Evolutionary conservation across 768 basidiomycete species (phyloP).

Genomic region (Boletus rufocinnamomeus): DNA sequence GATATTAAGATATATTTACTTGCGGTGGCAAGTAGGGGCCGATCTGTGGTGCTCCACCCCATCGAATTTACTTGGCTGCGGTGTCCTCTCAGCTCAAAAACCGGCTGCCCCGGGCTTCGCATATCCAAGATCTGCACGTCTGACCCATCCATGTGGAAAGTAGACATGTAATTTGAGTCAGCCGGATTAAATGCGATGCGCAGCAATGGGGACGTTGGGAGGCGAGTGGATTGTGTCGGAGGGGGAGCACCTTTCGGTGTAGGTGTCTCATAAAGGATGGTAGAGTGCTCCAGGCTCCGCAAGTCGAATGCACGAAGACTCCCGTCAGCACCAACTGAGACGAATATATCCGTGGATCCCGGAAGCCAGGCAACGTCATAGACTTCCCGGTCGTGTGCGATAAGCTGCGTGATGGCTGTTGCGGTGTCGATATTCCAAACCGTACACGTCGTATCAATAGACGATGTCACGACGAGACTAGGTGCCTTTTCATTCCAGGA

Average conservation of each 20-base stretch:
- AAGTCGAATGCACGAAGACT: conserved; percentile 96
- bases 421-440: conserved; percentile 98
- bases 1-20: conserved; percentile 48
- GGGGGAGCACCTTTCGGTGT: conserved; percentile 71
- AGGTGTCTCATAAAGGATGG: conserved; percentile 94
- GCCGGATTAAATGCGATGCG: conserved; percentile 90
- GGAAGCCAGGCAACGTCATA: conserved; percentile 99
- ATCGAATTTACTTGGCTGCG: conserved; percentile 81
- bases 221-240: conserved; percentile 60
- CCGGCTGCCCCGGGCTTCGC: conserved; percentile 93
- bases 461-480: conserved; percentile 91
- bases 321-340: conserved; percentile 97
- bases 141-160: conserved; percentile 90
- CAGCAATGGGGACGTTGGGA: conserved; percentile 77
- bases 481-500: conserved; percentile 97
- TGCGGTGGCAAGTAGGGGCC: conserved; percentile 83
- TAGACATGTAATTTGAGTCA: conserved; percentile 94
- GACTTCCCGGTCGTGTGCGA: conserved; percentile 94
- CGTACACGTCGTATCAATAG: conserved; percentile 98
- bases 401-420: conserved; percentile 93
- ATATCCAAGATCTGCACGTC: conserved; percentile 95
- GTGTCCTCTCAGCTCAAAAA: conserved; percentile 88
- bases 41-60: conserved; percentile 87
- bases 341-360: conserved; percentile 93
- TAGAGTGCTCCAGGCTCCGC: conserved; percentile 94